Base-by-base conservation (phyloP, 2,329 filamentous ascomycete species). In the Madurella fahalii region DNA sequence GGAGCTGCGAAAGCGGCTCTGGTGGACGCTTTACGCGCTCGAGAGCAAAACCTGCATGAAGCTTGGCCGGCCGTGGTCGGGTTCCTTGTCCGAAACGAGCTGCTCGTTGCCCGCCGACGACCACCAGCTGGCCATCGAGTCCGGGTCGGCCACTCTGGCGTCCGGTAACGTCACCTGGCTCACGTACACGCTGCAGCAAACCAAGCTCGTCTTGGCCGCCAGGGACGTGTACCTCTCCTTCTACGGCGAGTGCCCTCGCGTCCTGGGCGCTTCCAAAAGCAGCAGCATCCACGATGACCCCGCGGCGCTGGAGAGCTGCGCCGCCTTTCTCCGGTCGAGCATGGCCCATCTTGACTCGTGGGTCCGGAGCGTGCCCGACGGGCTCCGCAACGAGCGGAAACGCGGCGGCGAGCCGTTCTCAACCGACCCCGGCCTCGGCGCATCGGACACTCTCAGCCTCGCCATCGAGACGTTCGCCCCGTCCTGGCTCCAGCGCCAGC, bases 1-100 rank as follows among this genome's bases (percentile, higher is more conserved):
- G 16, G 77, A 80, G 58, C 63, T 78, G 54, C 73, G 75, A 4
- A 77, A 73, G 58, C 69, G 78, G 0, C 56, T 82, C 12, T 83
- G 79, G 79, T 82, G 77, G 77, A 66, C 64, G 1, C 60, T 83
- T 1, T 81, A 74, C 61, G 66, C 69, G 1, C 63, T 80, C 15
- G 80, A 82, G 48, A 72, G 67, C 54, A 78, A 77, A 59, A 71
- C 66, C 2, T 70, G 69, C 54, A 72, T 75, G 67, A 76, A 78
- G 54, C 68, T 78, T 2, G 77, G 77, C 2, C 72, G 77, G 0
- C 76, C 76, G 1, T 72, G 72, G 32, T 61, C 68, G 8, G 57
- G 72, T 2, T 61, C 71, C 32, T 56, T 68, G 16, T 64, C 65
- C 13, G 51, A 68, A 16, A 67, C 69, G 7, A 70, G 69, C 0